Percentiles rank a stretch among this genome's conserved stretches.
phyloP scores from a whole-genome alignment of 805 yeast species.

The Clavispora asparagi region DNA sequence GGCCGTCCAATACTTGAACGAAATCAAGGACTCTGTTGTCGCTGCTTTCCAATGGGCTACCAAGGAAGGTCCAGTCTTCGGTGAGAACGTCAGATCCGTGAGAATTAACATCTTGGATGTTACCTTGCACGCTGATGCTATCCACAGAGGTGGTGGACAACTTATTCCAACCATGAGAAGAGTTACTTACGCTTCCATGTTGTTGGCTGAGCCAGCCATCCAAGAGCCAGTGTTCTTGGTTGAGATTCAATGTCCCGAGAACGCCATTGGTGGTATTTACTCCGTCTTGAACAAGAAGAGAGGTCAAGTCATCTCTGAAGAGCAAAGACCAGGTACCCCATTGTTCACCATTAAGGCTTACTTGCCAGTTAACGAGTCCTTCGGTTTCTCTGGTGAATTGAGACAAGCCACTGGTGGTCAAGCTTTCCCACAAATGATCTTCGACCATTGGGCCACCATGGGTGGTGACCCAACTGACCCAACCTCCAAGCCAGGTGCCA shows the following conservation, averaged over 20 bases:
- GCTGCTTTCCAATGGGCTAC: conserved; percentile 99
- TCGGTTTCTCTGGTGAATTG: conserved; percentile 99
- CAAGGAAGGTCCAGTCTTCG: conserved; percentile 98
- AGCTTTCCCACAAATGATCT: conserved; percentile 99
- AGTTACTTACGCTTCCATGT: conserved; percentile 96
- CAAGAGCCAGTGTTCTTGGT: conserved; percentile 99
- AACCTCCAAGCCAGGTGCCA: conserved; percentile 55
- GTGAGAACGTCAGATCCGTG: conserved; percentile 93
- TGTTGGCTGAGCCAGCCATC: conserved; percentile 97
- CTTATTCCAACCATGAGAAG: conserved; percentile 99
- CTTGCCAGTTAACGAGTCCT: conserved; percentile 99
- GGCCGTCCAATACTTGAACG: conserved; percentile 98
- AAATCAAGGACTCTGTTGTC: conserved; percentile 98
- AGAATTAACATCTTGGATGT: conserved; percentile 98
- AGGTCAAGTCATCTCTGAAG: conserved; percentile 99
- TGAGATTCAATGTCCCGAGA: conserved; percentile 99
- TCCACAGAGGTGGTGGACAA: conserved; percentile 99
- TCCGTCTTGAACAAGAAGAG: conserved; percentile 98
- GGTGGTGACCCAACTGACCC: conserved; percentile 91
- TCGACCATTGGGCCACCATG: conserved; percentile 96
- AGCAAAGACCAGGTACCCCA: conserved; percentile 99
- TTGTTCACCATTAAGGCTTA: conserved; percentile 99
- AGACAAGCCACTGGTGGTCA: conserved; percentile 99
- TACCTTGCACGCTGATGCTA: conserved; percentile 99
- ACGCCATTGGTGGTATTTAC: conserved; percentile 99